phyloP scores from a whole-genome alignment of 371 early-diverging fungal genomes.

The Actinomortierella ambigua region DNA sequence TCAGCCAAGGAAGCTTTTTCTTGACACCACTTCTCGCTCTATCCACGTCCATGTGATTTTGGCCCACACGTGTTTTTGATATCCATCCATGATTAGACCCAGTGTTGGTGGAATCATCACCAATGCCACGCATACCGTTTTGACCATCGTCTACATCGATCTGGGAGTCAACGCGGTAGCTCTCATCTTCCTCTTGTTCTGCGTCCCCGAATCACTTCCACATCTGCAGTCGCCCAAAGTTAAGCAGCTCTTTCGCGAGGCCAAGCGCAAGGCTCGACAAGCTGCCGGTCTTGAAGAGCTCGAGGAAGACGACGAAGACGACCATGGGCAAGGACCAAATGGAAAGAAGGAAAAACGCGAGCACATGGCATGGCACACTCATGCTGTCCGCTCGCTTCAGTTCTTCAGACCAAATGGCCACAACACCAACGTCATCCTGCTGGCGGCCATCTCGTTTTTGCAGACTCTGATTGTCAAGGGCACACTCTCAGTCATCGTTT shows the following conservation, averaged over 20 bases:
- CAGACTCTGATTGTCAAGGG: constrained; percentile 27
- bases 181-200: constrained; percentile 24
- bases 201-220: constrained; percentile 56
- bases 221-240: constrained; percentile 16
- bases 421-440: constrained; percentile 34
- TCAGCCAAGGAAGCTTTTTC: too few species aligned
- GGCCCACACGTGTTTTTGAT: not conserved
- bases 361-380: constrained; percentile 30
- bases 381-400: constrained; percentile 10
- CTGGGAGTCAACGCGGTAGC: constrained; percentile 20
- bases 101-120: constrained; percentile 19
- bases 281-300: too few species aligned
- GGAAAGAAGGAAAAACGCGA: constrained; percentile 4
- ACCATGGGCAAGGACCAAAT: not conserved
- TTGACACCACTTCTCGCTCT: too few species aligned
- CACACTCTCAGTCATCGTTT: constrained; percentile 24
- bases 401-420: constrained; percentile 41
- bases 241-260: not conserved
- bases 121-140: constrained; percentile 18
- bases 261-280: too few species aligned
- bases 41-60: too few species aligned
- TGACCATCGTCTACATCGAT: constrained; percentile 48
- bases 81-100: constrained; percentile 9
- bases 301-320: not conserved
- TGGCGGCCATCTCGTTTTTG: constrained; percentile 29